phyloP scores from a whole-genome alignment of 257 asterid species.

The Nicotiana otophora region DNA sequence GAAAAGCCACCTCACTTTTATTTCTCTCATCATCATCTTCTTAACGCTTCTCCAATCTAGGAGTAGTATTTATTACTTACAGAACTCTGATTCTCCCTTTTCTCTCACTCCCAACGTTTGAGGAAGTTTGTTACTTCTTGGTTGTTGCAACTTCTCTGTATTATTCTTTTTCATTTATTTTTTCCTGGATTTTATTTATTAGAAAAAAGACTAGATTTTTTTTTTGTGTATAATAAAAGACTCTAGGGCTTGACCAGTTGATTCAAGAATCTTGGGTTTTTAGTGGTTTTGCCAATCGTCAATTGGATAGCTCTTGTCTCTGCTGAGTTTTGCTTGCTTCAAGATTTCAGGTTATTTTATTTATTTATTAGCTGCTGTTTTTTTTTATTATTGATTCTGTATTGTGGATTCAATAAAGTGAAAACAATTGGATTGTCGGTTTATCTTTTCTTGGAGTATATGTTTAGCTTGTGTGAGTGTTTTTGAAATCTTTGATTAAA shows the following conservation, averaged over 20 bases:
- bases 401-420: not conserved
- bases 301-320: not conserved
- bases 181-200: not conserved
- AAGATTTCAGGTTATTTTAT: not conserved
- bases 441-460: not conserved
- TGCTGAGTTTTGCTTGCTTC: not conserved
- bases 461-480: not conserved
- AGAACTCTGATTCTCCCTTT: not conserved
- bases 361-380: not conserved
- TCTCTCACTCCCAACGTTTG: not conserved
- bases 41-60: not conserved
- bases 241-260: constrained; percentile 3
- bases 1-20: not conserved
- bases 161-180: not conserved
- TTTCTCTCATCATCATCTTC: not conserved
- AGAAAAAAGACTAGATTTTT: not conserved
- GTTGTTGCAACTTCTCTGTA: not conserved
- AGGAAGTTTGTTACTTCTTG: not conserved
- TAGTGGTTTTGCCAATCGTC: not conserved
- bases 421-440: not conserved
- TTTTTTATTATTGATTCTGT: not conserved
- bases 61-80: constrained; percentile 2
- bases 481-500: not conserved
- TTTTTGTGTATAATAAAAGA: not conserved
- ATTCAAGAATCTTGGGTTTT: not conserved